phyloP scores from a whole-genome alignment of 805 yeast genomes.

The Yarrowia hollandica region DNA sequence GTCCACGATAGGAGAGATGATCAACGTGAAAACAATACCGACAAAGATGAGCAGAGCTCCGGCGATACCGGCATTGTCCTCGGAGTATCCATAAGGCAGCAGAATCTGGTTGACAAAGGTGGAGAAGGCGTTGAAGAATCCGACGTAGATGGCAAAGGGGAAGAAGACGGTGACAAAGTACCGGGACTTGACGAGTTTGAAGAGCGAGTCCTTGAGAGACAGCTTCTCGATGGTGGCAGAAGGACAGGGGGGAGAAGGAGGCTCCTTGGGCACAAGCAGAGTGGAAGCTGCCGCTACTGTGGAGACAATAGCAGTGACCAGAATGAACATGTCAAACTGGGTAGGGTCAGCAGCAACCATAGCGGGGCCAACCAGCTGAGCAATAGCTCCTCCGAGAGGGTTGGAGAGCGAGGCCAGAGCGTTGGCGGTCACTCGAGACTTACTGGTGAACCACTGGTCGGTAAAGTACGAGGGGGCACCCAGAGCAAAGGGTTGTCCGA shows the following conservation, averaged over 20 bases:
- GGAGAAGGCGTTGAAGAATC: constrained; percentile 41
- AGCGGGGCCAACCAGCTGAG: constrained; percentile 41
- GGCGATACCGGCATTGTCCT: constrained; percentile 41
- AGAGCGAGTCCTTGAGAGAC: constrained; percentile 34
- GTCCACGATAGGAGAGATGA: constrained; percentile 40
- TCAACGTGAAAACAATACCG: constrained; percentile 39
- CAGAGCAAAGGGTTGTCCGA: constrained; percentile 42
- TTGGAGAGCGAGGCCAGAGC: constrained; percentile 41
- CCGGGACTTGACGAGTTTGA: constrained; percentile 30
- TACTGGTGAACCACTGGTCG: constrained; percentile 41
- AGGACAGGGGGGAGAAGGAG: constrained; percentile 41
- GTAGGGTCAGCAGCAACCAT: constrained; percentile 35
- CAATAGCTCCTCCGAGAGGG: constrained; percentile 43
- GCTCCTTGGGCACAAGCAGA: constrained; percentile 35
- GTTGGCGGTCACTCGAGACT: constrained; percentile 42
- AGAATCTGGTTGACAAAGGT: constrained; percentile 40
- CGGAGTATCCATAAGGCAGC: constrained; percentile 41
- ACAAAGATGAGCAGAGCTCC: constrained; percentile 40
- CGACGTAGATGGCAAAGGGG: constrained; percentile 40
- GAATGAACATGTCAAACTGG: constrained; percentile 35
- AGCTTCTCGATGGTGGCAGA: constrained; percentile 38
- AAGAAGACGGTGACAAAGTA: constrained; percentile 32
- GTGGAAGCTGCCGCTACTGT: constrained; percentile 34
- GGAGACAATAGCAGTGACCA: constrained; percentile 36
- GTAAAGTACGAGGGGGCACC: constrained; percentile 40